Base-by-base conservation (phyloP, 208 protist species). In the Lotmaria passim region DNA sequence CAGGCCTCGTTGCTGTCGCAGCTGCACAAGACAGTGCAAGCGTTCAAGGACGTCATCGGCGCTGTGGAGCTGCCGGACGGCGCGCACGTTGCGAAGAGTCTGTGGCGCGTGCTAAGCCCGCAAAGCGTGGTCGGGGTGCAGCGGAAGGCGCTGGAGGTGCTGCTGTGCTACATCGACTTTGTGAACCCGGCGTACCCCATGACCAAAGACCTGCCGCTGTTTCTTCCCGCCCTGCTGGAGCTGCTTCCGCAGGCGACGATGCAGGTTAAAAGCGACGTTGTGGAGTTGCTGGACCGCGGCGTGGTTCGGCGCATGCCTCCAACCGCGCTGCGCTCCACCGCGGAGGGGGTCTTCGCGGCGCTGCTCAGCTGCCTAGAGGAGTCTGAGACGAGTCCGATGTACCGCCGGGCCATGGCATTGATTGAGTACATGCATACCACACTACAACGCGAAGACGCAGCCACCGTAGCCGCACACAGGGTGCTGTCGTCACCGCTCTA, bases 111-210 rank as follows among this genome's bases (percentile, higher is more conserved):
- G 26, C 60, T 91, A 11, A 82, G 86, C 43, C 51, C 81, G 17
- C 75, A 82, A 47, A 74, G 75, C 31, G 82, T 84, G 4, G 73
- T 88, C 30, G 88, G 85, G 0, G 85, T 93, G 67, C 88, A 93
- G 61, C 85, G 88, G 19, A 87, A 89, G 73, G 83, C 85, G 23
- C 55, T 93, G 14, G 85, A 91, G 73, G 77, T 77, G 56, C 38
- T 87, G 41, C 70, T 81, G 57, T 62, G 30, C 48, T 80, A 79
- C 36, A 30, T 68, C 15, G 56, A 52, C 26, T 69, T 61, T 28
- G 74, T 58, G 26, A 69, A 70, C 48, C 41, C 55, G 23, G 60
- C 56, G 41, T 75, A 79, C 55, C 75, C 79, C 30, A 57, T 72
- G 74, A 26, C 44, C 12, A 72, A 66, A 28, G 58, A 73, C 21